These are phyloP conservation scores for Asterophora lycoperdoides DNA, from an alignment of 768 basidiomycete species.

Conservation along the genomic window DNA sequence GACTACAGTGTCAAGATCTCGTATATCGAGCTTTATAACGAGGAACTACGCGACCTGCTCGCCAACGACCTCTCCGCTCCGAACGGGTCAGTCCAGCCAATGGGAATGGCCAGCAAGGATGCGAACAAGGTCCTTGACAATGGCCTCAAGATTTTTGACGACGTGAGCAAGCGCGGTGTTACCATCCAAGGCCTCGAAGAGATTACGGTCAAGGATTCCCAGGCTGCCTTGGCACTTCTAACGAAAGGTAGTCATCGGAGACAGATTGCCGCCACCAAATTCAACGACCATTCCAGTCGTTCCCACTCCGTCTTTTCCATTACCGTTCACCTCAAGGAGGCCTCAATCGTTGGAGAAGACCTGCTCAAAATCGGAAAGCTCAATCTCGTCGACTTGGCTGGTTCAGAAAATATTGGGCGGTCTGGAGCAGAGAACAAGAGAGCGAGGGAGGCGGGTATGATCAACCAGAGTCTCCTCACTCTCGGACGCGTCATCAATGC, in stretches of 20 bases:
- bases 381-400: conserved; percentile 95
- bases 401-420: conserved; percentile 95
- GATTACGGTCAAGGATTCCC: conserved; percentile 72
- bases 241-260: conserved; percentile 87
- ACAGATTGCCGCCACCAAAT: conserved; percentile 93
- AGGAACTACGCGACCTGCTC: conserved; percentile 93
- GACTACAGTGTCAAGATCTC: conserved; percentile 95
- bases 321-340: conserved; percentile 89
- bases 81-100: conserved; percentile 64
- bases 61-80: conserved; percentile 73
- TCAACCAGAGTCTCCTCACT: conserved; percentile 96
- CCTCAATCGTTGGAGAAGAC: conserved; percentile 74
- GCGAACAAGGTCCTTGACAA: conserved; percentile 34
- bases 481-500: conserved; percentile 96
- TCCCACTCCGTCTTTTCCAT: conserved; percentile 98
- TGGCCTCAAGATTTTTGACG: conserved; percentile 90
- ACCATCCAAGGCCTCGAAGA: conserved; percentile 96
- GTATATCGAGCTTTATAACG: conserved; percentile 95
- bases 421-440: conserved; percentile 94
- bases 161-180: conserved; percentile 81
- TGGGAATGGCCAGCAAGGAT: conserved; percentile 66
- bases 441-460: conserved; percentile 97
- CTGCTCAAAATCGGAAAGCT: conserved; percentile 91
- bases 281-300: conserved; percentile 96
- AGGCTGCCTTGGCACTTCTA: conserved; percentile 78